phyloP scores from a whole-genome alignment of 805 yeast genomes.

The Myxozyma kluyveri region DNA sequence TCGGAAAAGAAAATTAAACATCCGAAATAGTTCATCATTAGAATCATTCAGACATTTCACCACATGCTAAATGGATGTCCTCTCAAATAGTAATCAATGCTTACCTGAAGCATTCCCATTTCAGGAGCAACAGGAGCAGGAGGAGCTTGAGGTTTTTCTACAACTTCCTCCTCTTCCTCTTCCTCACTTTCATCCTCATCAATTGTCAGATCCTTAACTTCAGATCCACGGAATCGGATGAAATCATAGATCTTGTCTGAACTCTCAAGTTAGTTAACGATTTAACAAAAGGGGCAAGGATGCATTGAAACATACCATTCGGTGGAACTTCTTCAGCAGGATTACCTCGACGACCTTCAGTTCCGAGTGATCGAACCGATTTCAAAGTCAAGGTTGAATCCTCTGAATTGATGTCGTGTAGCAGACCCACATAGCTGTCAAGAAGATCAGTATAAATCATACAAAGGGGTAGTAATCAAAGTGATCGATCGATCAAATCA shows the following conservation, averaged over 20 bases:
- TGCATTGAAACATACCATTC: constrained; percentile 39
- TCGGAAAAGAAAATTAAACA: constrained; percentile 33
- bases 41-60: not conserved
- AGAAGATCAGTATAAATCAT: not conserved
- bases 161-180: constrained; percentile 43
- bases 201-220: constrained; percentile 84
- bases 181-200: constrained; percentile 37
- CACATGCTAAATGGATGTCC: not conserved
- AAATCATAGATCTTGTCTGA: constrained; percentile 61
- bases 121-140: constrained; percentile 55
- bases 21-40: constrained; percentile 39
- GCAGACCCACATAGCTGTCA: constrained; percentile 79
- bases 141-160: constrained; percentile 48
- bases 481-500: not conserved
- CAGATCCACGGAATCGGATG: constrained; percentile 85
- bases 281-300: not conserved
- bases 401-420: constrained; percentile 84
- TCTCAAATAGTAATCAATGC: constrained; percentile 12
- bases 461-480: not conserved
- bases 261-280: not conserved
- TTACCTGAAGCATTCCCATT: constrained; percentile 39
- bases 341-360: constrained; percentile 81
- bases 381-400: constrained; percentile 83
- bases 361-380: constrained; percentile 79
- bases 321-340: constrained; percentile 70